Base-by-base conservation (phyloP, 192 early-diverging fungal genomes). In the Geosiphon pyriformis region DNA sequence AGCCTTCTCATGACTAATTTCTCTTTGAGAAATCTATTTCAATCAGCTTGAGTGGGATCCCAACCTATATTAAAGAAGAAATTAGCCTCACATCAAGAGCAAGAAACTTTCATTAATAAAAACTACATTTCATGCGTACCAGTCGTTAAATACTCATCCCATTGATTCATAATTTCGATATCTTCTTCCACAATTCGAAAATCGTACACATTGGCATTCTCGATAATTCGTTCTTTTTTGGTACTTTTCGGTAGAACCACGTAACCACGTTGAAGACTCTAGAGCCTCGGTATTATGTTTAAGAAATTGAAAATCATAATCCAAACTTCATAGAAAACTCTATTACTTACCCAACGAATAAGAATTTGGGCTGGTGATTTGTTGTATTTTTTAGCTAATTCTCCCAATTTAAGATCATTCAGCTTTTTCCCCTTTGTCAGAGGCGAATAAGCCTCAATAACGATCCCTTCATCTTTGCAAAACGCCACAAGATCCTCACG, bases 201-300 rank as follows among this genome's bases (percentile, higher is more conserved):
- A 47, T 79, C 75, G 68, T 78, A 85, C 4, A 87, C 77, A 47
- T 83, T 78, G 0, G 79, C 62, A 58, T 90, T 90, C 35, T 83
- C 76, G 8, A 66, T 70, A 25, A 89, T 75, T 17, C 84, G 79
- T 3, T 67, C 72, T 49, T 74, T 69, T n/a, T 77, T 27, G 1
- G 72, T 42, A 61, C 77, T 83, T 68, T 88, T 87, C 23, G 89
- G 87, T 15, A 90, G 56, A 8, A 73, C 70, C 52, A 84, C 67
- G 48, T 73, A 72, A 6, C 80, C 85, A 56, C 74, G 75, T 70
- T 90, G 86, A 52, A 83, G 64, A 35, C 70, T 68, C 62, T 68
- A 70, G 12, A 31, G 35, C 15, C 37, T n/a, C 37, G 37, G 15
- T 12, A 72, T 59, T 42, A 15, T 6, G 37, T 10, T 42, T 42